Evolutionary conservation across 164 flowering plant genomes (phyloP), one percentile per base, ranked within the genome.

Genomic region (Vitis labrusca): DNA sequence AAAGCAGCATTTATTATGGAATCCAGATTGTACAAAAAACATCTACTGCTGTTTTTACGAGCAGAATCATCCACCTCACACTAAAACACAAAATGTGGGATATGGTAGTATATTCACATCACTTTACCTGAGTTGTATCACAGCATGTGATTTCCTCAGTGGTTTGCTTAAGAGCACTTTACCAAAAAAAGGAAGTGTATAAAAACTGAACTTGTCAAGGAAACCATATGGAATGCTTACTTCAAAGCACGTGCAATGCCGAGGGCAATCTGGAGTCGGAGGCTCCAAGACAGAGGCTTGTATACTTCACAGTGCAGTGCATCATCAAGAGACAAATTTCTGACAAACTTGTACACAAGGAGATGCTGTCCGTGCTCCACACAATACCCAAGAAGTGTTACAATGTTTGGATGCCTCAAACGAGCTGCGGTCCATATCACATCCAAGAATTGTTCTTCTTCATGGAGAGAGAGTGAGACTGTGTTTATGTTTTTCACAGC

Each of bases 401-500:
- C 83, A 37, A 89, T 85, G 73, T 89, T 92, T 58, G 91, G 97
- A 78, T 94, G 98, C 82, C 85, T 84, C 68, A 91, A 72, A 61
- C 76, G 79, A 10, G 92, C 82, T 72, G 80, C 87, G 52, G 64
- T 81, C 70, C 82, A 76, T 27, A 94, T 77, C 54, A 89, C 90
- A 63, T 88, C 87, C 76, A 89, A 29, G 72, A 94, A 82, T 71
- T 81, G 85, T 63, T 89, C 92, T 72, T 90, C 97, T 79, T 92
- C 94, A 50, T 77, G 74, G 66, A 87, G 75, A 68, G 91, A 84
- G 50, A 94, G 75, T 32, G 79, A 68, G 15, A 70, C 86, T 59
- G 83, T 82, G 66, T 75, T 77, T 47, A 92, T 79, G 71, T 76
- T 80, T 79, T 86, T 92, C 75, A 92, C 93, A 71, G 88, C 95